Base-by-base conservation (phyloP, 2,329 filamentous ascomycete species). In the Penicillium palitans region DNA sequence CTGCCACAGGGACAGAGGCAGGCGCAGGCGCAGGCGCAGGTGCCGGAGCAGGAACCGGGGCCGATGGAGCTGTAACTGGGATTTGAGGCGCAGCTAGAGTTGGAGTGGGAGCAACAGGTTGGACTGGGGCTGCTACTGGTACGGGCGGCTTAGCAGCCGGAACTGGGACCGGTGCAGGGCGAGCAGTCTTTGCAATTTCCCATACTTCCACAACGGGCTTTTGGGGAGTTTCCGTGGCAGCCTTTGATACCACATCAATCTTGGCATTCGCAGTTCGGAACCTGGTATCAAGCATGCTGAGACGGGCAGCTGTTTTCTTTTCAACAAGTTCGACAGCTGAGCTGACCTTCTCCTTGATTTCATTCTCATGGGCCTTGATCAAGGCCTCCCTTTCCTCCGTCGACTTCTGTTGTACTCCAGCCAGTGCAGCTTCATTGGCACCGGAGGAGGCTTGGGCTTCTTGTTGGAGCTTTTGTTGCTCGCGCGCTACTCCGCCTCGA, bases 151-250 rank as follows among this genome's bases (percentile, higher is more conserved):
- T 76, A 17, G 66, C 61, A 27, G 68, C 58, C 40, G 70, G 67
- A 40, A 70, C 58, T 25, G 74, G 62, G 21, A 80, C 55, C 21
- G 80, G 72, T 21, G 75, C 64, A 55, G 83, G 80, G 71, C 85
- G 89, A 12, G 86, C 83, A 53, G 77, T 80, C 75, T 93, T 93
- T 0, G 89, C 92, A 54, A 90, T 79, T 62, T 89, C 87, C 90
- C 91, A 97, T 0, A 97, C 93, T 74, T 97, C 92, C 10, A 80
- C 84, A 4, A 98, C 91, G 0, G 92, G 86, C 71, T 87, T 87
- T 67, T 93, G 83, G 0, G 93, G 93, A 0, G 93, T 97, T 48
- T 96, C 89, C n/a, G 82, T 83, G 0, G 89, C 91, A 13, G 93
- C 93, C 47, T 86, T 90, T 69, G 92, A 84, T 4, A 98, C 90